Conservation (phyloP, 495 filamentous ascomycete species). For the Darksidea phi region DNA sequence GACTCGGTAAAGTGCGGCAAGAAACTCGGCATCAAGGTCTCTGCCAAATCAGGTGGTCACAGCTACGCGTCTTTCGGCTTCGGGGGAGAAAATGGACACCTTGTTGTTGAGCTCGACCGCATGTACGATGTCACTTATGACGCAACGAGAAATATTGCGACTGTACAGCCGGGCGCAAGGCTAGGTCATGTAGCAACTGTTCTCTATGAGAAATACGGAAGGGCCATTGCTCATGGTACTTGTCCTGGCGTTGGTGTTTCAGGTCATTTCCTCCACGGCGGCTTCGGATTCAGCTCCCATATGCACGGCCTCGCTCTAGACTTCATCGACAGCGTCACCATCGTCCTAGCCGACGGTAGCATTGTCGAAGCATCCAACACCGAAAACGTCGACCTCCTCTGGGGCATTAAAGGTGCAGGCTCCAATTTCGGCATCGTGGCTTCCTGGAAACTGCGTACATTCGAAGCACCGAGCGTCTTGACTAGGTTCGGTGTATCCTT, state of each 20-base stretch:
- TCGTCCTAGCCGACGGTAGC: slow-evolving; percentile 60
- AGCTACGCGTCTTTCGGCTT: slow-evolving; percentile 61
- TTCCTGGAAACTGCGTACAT: slow-evolving; percentile 58
- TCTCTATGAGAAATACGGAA: slow-evolving; percentile 57
- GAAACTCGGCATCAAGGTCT: slow-evolving; percentile 57
- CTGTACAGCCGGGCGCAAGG: slow-evolving; percentile 61
- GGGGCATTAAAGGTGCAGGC: slow-evolving; percentile 57
- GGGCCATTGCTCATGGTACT: slow-evolving; percentile 67
- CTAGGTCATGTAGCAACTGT: slow-evolving; percentile 58
- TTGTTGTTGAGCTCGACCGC: slow-evolving; percentile 58
- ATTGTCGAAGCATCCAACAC: slow-evolving; percentile 46
- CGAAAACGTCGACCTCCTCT: slow-evolving; percentile 44
- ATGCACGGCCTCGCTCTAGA: slow-evolving; percentile 65
- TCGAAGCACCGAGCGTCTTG: slow-evolving; percentile 50
- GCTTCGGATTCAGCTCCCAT: slow-evolving; percentile 60
- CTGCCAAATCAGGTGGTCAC: slow-evolving; percentile 70
- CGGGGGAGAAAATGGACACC: slow-evolving; percentile 54
- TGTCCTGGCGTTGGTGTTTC: slow-evolving; percentile 64
- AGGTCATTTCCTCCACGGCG: slow-evolving; percentile 71
- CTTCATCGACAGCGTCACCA: slow-evolving; percentile 56
- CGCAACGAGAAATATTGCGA: slow-evolving; percentile 55
- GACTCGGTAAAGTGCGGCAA: slow-evolving; percentile 59
- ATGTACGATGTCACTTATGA: slow-evolving; percentile 53
- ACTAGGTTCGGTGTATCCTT: slow-evolving; percentile 7
- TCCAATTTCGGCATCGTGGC: slow-evolving; percentile 64